phyloP scores from a whole-genome alignment of 2,329 filamentous ascomycete genomes.

The Aspergillus transmontanensis region DNA sequence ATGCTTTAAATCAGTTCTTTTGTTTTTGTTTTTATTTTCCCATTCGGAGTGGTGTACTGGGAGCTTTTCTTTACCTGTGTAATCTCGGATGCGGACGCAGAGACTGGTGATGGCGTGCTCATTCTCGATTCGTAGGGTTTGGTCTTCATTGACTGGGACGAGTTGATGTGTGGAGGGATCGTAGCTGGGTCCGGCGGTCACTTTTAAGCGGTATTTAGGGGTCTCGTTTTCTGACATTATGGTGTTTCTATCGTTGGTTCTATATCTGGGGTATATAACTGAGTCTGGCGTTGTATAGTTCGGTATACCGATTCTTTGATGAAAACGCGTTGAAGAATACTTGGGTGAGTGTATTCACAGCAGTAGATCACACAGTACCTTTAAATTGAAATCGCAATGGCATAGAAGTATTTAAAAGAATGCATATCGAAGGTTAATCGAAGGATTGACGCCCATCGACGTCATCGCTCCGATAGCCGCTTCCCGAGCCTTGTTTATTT shows the following conservation, averaged over 20 bases:
- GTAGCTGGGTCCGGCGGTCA: slow-evolving; percentile 80
- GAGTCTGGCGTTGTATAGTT: not conserved
- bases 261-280: not conserved
- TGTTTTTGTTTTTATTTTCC: not conserved
- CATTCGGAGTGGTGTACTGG: not conserved
- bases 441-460: too few relatives aligned
- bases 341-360: not conserved
- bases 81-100: slow-evolving; percentile 72
- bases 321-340: not conserved
- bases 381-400: too few relatives aligned
- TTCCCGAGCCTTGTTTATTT: too few relatives aligned
- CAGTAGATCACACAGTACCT: too few relatives aligned
- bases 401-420: too few relatives aligned
- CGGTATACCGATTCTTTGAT: not conserved
- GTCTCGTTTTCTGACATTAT: slow-evolving; percentile 2
- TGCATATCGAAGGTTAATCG: too few relatives aligned
- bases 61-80: slow-evolving; percentile 40
- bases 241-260: not conserved
- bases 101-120: slow-evolving; percentile 67
- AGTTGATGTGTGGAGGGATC: slow-evolving; percentile 70
- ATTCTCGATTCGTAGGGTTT: slow-evolving; percentile 64
- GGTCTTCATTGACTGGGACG: slow-evolving; percentile 73
- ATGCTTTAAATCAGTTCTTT: not conserved
- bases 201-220: slow-evolving; percentile 67
- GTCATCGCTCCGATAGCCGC: too few relatives aligned